phyloP scores from a whole-genome alignment of 768 basidiomycete species.

The Collybia mongolica region DNA sequence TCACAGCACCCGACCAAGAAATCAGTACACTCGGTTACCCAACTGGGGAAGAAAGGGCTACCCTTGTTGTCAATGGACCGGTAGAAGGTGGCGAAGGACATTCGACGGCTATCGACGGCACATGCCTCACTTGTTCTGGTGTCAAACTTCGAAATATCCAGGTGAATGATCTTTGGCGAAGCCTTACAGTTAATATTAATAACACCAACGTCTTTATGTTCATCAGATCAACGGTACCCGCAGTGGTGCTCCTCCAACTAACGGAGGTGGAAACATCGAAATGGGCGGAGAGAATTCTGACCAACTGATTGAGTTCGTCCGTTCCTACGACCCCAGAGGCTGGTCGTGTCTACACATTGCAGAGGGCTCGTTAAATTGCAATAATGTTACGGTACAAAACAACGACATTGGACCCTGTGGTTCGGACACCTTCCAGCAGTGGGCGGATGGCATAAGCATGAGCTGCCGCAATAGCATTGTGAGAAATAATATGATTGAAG shows the following conservation, averaged over 20 bases:
- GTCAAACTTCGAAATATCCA: slow-evolving; percentile 72
- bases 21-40: slow-evolving; percentile 83
- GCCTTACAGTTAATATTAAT: background rate
- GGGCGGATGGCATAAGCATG: slow-evolving; percentile 83
- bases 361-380: slow-evolving; percentile 68
- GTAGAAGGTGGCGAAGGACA: slow-evolving; percentile 63
- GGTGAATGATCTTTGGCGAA: slow-evolving; percentile 33
- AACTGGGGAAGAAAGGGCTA: slow-evolving; percentile 62
- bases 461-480: slow-evolving; percentile 63
- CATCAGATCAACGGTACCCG: slow-evolving; percentile 74
- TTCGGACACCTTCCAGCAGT: slow-evolving; percentile 58
- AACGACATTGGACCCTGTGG: slow-evolving; percentile 86
- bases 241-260: slow-evolving; percentile 44
- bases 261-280: slow-evolving; percentile 79
- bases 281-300: slow-evolving; percentile 74
- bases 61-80: slow-evolving; percentile 66
- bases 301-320: slow-evolving; percentile 78
- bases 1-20: slow-evolving; percentile 70
- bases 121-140: slow-evolving; percentile 56
- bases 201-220: background rate
- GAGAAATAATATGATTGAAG: slow-evolving; percentile 67
- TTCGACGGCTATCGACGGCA: slow-evolving; percentile 71
- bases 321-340: slow-evolving; percentile 71
- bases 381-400: slow-evolving; percentile 64
- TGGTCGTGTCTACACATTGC: slow-evolving; percentile 84